Base-by-base conservation (phyloP, 2,329 filamentous ascomycete genomes). In the Trichoderma citrinoviride region DNA sequence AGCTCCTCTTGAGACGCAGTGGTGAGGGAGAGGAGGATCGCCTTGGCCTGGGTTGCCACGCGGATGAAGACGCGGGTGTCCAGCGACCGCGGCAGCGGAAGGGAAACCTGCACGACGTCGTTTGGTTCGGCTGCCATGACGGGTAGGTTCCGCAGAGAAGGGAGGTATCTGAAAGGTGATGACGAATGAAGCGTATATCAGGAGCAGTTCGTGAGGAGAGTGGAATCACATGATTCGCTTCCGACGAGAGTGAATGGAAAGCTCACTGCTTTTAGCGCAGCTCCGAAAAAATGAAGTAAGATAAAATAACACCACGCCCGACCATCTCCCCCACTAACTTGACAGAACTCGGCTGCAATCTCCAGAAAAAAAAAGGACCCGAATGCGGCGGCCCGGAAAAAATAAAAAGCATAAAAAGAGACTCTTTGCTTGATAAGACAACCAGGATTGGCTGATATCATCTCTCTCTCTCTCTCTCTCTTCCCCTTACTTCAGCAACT, bases 1-100 rank as follows among this genome's bases (percentile, higher is more conserved):
- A 77, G 74, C 47, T 86, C 83, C 60, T 85, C 85, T 63, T 80
- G 79, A 27, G 82, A 74, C 3, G 83, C 80, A 0, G 87, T 89
- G 1, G 86, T 86, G 52, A 90, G 77, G 71, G 87, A 86, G n/a
- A 90, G 74, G 61, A 87, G 75, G 63, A 88, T 76, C 33, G 82
- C 83, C 70, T 85, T 87, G 44, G 82, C 77, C 66, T 83, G 83
- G 63, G 84, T 80, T 17, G 84, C 86, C 55, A 90, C 74, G 49
- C 85, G 85, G 41, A 88, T 73, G 73, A 87, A 85, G 67, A 90
- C 82, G 68, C 82, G 83, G 7, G 87, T 85, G 70, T 88, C 85
- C 19, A 85, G 75, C 1, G 87, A 82, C 66, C 80, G 81, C 12
- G 87, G 87, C 23, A 90, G 78, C 6, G 85, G 84, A 25, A 89